These are phyloP conservation scores for Pyrenophora teres DNA, from an alignment of 2,329 filamentous ascomycete genomes.

Conservation along the genomic window DNA sequence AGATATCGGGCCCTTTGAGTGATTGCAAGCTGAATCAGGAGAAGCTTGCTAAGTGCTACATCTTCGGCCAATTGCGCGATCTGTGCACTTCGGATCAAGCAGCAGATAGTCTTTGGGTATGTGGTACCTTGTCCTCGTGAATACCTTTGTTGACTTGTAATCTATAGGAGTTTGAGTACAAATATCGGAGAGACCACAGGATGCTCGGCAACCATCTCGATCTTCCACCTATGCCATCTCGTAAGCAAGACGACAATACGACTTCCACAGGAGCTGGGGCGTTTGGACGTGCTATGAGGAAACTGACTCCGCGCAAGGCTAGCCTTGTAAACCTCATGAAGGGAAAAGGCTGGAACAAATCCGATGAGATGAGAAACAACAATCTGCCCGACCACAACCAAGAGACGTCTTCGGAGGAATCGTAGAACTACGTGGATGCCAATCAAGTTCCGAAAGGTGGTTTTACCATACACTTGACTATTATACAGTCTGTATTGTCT, in stretches of 20 bases:
- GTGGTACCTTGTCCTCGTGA: background rate
- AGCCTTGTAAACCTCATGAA: slow-evolving; percentile 44
- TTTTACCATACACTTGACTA: no score
- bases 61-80: slow-evolving; percentile 39
- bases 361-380: slow-evolving; percentile 18
- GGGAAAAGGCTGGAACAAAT: slow-evolving; percentile 38
- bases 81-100: slow-evolving; percentile 36
- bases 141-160: background rate
- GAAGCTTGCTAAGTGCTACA: slow-evolving; percentile 32
- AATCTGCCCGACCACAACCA: background rate
- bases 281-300: slow-evolving; percentile 39
- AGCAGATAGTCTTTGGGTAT: slow-evolving; percentile 43
- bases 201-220: slow-evolving; percentile 27
- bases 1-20: slow-evolving; percentile 21
- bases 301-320: slow-evolving; percentile 42
- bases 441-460: background rate
- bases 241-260: slow-evolving; percentile 28
- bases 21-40: slow-evolving; percentile 33
- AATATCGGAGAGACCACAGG: slow-evolving; percentile 37
- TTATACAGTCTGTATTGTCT: background rate
- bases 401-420: slow-evolving; percentile 14
- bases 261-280: slow-evolving; percentile 24
- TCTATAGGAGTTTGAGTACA: slow-evolving; percentile 41
- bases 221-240: slow-evolving; percentile 18
- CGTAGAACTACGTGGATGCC: background rate